Evolutionary conservation across 495 filamentous ascomycete genomes (phyloP), one percentile per base, ranked within the genome.

Genomic region (Copromyces sp.): DNA sequence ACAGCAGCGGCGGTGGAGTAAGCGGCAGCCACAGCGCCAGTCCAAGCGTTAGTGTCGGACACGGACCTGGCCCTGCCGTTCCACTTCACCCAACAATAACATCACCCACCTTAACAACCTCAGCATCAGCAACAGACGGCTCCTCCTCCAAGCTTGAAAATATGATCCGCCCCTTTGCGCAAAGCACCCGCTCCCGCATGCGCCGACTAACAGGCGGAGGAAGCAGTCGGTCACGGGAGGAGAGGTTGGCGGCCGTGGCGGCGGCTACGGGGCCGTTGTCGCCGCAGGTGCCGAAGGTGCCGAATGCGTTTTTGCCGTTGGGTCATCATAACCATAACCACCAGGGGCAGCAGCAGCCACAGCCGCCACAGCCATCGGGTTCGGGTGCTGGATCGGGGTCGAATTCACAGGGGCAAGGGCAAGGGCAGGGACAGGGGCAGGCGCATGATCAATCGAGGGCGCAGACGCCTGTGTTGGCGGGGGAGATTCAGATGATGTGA

Each of bases 81-180:
- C 53, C 53, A 2, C 53, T 61, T 61, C 24, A 32, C 9, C 47
- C 24, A 40, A 40, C 39, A 3, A 3, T 45, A n/a, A 9, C n/a
- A 20, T 45, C 44, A 20, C 17, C 44, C n/a, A 20, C 44, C 41
- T n/a, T 44, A n/a, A 44, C 41, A 20, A 6, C 47, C 2, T 59
- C 53, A 17, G 5, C 53, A 32, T 40, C 39, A 40, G 39, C 39
- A 40, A 65, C 53, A 65, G 53, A 65, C 14, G 53, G 53, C 53
- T 87, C 88, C 0, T 89, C 90, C 0, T 89, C 90, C 69, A 89
- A 91, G 71, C 81, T 92, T 0, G 90, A 92, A 75, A 90, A 85
- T 9, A 91, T 90, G 86, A 90, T 91, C 74, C 83, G 84, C 69
- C 85, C 86, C 20, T 75, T 87, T 32, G 82, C 86, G 47, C 84